These are phyloP conservation scores for Capsicum baccatum DNA, from an alignment of 257 asterid genomes.

Conservation along the genomic window DNA sequence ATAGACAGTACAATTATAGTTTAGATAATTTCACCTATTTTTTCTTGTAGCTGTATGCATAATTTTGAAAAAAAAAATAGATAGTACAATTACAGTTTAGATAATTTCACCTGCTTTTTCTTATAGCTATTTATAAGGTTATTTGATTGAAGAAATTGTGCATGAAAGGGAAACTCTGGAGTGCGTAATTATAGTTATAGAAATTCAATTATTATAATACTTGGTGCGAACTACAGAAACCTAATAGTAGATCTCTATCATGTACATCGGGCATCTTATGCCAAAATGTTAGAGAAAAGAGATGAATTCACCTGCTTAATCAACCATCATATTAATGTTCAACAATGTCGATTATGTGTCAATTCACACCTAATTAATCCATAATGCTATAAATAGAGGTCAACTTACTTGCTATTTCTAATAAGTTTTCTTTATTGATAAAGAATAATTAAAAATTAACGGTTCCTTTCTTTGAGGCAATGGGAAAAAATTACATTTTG, in stretches of 20 bases:
- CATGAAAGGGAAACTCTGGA: background rate
- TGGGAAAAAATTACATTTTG: too few relatives aligned
- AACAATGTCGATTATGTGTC: too few relatives aligned
- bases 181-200: background rate
- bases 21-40: too few relatives aligned
- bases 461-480: too few relatives aligned
- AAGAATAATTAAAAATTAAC: too few relatives aligned
- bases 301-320: background rate
- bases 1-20: too few relatives aligned
- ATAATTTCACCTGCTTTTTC: background rate
- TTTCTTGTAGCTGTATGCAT: too few relatives aligned
- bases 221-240: background rate
- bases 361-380: too few relatives aligned
- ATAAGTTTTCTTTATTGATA: too few relatives aligned
- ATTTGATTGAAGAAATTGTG: background rate
- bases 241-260: background rate
- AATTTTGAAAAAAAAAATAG: background rate
- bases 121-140: background rate
- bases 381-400: too few relatives aligned
- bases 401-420: too few relatives aligned
- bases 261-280: background rate
- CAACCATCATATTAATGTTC: too few relatives aligned
- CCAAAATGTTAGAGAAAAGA: background rate
- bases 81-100: background rate
- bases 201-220: background rate